These are phyloP conservation scores for Kwoniella botswanensis DNA, from an alignment of 768 basidiomycete species.

Conservation along the genomic window DNA sequence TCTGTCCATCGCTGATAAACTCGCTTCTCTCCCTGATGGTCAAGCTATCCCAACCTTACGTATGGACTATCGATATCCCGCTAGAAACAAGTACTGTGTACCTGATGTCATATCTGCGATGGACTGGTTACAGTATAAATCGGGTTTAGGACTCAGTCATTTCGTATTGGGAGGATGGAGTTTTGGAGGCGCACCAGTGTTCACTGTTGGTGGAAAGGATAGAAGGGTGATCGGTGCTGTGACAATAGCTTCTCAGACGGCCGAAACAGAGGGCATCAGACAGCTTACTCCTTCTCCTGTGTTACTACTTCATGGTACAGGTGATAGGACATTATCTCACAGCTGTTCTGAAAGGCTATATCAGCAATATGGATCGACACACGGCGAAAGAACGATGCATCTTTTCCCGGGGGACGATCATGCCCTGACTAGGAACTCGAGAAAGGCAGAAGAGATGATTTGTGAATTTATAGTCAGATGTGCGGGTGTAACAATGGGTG, in stretches of 20 bases:
- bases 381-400: background rate
- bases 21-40: background rate
- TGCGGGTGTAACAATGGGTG: background rate
- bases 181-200: background rate
- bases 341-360: background rate
- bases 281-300: background rate
- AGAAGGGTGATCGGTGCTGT: background rate
- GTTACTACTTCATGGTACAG: background rate
- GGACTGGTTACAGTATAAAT: background rate
- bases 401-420: background rate
- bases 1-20: background rate
- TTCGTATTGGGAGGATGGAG: constrained; percentile 1
- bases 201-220: background rate
- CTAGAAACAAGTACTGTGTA: constrained; percentile 1
- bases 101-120: background rate
- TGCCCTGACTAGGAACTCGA: background rate
- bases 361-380: background rate
- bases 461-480: background rate
- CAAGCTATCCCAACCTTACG: constrained; percentile 4
- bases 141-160: background rate
- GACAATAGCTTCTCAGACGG: background rate
- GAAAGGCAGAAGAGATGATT: background rate
- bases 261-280: background rate
- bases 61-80: background rate
- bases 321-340: background rate